A percentile compares a stretch with the other conserved stretches of the same genome.
phyloP scores from a whole-genome alignment of 768 basidiomycete genomes.

The Phallus indusiatus region DNA sequence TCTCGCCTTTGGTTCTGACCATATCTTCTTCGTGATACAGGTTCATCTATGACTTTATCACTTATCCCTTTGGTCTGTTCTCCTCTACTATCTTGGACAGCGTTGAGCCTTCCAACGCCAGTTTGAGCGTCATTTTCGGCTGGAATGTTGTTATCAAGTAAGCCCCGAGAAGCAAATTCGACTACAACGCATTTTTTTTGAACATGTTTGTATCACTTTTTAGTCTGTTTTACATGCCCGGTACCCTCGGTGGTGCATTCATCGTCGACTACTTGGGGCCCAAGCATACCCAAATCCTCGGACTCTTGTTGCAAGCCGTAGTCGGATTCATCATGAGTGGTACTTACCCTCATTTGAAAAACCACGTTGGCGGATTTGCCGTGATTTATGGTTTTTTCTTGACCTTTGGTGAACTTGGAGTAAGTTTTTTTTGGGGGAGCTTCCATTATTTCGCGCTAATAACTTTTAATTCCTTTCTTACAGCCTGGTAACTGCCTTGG shows the following conservation, averaged over 20 bases:
- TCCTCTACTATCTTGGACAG: slow-evolving; percentile 61
- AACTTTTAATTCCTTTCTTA: neutral
- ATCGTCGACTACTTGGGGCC: slow-evolving; percentile 25
- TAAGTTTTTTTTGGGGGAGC: neutral
- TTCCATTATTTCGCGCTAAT: neutral
- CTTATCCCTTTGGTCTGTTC: slow-evolving; percentile 72
- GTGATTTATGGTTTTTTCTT: slow-evolving; percentile 23
- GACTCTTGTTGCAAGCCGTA: slow-evolving; percentile 14
- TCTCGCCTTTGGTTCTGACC: neutral
- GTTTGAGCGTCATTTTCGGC: slow-evolving; percentile 58
- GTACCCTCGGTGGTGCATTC: slow-evolving; percentile 28
- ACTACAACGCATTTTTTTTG: too few relatives aligned
- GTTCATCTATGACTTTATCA: slow-evolving; percentile 78
- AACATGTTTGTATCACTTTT: slow-evolving; percentile 12
- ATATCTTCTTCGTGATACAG: slow-evolving; percentile 18
- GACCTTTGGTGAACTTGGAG: slow-evolving; percentile 28
- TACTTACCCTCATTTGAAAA: slow-evolving; percentile 21
- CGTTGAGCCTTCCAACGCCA: slow-evolving; percentile 31
- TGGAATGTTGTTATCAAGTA: slow-evolving; percentile 85
- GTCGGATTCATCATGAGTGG: slow-evolving; percentile 31
- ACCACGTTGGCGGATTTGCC: slow-evolving; percentile 18
- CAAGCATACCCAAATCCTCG: slow-evolving; percentile 27
- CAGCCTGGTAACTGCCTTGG: slow-evolving; percentile 30
- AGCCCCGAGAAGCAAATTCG: slow-evolving; percentile 11
- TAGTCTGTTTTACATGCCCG: slow-evolving; percentile 32